Evolutionary conservation across 345 rosid species (phyloP).

Genomic region (Adansonia digitata): DNA sequence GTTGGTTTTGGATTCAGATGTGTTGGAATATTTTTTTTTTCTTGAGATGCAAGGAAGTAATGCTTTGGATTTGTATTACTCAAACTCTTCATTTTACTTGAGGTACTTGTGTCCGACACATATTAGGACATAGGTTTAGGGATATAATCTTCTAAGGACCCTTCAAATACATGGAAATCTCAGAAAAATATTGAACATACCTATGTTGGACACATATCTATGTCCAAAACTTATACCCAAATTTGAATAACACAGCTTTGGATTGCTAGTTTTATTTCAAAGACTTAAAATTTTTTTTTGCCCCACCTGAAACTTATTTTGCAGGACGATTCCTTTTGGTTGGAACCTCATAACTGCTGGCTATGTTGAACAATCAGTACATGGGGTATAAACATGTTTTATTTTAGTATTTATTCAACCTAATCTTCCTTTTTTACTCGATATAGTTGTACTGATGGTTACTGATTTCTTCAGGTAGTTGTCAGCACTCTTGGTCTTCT

Average conservation of each 20-base stretch:
- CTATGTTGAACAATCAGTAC: constrained; percentile 66
- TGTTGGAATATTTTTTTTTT: neutral
- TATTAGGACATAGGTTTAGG: too few relatives aligned
- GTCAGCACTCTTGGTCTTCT: constrained; percentile 71
- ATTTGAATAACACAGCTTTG: too few relatives aligned
- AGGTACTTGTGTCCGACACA: too few relatives aligned
- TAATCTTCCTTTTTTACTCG: neutral
- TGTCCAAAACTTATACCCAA: too few relatives aligned
- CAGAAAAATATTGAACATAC: too few relatives aligned
- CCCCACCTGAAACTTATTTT: constrained; percentile 9
- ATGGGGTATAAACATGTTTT: constrained; percentile 55
- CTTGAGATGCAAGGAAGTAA: neutral
- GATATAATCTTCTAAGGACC: too few relatives aligned
- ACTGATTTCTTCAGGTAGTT: constrained; percentile 42
- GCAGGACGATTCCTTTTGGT: constrained; percentile 93
- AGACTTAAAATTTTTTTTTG: neutral
- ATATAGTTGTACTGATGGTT: constrained; percentile 12
- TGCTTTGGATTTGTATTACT: constrained; percentile 3
- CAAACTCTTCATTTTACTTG: too few relatives aligned
- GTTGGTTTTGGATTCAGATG: neutral
- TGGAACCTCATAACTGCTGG: constrained; percentile 98
- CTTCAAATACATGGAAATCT: too few relatives aligned
- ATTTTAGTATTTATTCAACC: constrained; percentile 1
- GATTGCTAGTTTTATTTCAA: neutral
- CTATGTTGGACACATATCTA: too few relatives aligned